A percentile compares a stretch with the other conserved stretches of the same genome.
Conservation (phyloP, 225 moss, liverwort and hornwort genomes). For the Neckera pumila region DNA sequence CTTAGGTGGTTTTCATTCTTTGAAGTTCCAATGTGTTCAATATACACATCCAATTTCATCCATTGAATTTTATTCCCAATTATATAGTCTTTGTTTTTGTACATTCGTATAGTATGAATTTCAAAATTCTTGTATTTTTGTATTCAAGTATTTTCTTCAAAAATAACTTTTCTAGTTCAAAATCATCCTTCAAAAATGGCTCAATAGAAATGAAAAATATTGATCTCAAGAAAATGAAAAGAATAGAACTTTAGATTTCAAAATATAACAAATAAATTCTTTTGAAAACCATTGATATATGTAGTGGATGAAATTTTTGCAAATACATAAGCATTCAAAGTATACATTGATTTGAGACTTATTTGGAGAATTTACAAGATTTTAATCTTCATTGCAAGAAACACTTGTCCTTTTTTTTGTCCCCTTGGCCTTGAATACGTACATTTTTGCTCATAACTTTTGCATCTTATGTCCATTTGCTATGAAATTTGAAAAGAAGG, state of each 20-base stretch:
- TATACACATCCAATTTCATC: background rate
- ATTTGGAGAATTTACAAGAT: background rate
- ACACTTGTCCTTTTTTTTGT: too few species aligned
- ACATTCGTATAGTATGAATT: background rate
- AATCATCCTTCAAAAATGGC: background rate
- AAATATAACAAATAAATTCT: background rate
- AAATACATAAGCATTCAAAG: background rate
- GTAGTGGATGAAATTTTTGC: background rate
- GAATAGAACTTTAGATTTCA: background rate
- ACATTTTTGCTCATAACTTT: too few species aligned
- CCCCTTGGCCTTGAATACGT: too few species aligned
- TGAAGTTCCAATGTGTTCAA: background rate
- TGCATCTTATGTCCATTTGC: too few species aligned
- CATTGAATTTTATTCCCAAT: background rate
- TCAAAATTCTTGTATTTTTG: too few species aligned
- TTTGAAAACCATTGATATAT: background rate
- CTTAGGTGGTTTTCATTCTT: background rate
- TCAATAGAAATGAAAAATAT: background rate
- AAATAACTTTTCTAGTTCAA: accelerated
- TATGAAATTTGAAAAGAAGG: too few species aligned
- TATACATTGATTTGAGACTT: background rate
- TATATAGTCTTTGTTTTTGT: background rate
- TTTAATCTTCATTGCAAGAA: too few species aligned
- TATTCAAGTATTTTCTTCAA: background rate
- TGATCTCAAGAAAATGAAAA: background rate